Conservation (phyloP, 345 rosid species). For the Limnanthes douglasii region DNA sequence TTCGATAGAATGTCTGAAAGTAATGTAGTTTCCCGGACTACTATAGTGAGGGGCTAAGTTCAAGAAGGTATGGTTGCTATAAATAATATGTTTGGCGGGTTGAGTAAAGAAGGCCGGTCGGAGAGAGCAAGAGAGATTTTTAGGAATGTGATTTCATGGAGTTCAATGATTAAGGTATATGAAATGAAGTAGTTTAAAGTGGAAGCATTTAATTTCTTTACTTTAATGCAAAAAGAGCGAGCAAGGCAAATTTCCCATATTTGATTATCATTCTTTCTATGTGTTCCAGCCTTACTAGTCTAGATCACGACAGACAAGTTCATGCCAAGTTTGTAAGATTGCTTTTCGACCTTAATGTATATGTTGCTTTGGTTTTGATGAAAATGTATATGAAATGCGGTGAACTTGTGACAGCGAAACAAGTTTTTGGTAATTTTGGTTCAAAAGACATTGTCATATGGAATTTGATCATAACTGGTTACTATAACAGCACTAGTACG, state of each 20-base stretch:
- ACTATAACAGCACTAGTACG: too few species aligned
- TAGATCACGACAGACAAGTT: conserved; percentile 44
- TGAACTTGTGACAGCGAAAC: too few species aligned
- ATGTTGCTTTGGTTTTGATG: conserved; percentile 43
- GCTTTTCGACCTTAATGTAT: conserved; percentile 29
- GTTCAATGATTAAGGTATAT: conserved; percentile 53
- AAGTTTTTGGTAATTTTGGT: too few species aligned
- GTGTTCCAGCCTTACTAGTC: too few species aligned
- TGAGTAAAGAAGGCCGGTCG: conserved; percentile 42
- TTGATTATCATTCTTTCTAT: too few species aligned
- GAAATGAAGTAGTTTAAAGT: conserved; percentile 57
- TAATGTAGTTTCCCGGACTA: conserved; percentile 65
- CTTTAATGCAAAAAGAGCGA: conserved; percentile 45
- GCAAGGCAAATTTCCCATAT: too few species aligned
- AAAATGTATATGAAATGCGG: conserved; percentile 42
- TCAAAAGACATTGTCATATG: too few species aligned
- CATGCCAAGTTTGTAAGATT: conserved; percentile 35
- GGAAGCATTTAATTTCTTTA: conserved; percentile 48
- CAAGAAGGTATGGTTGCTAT: conserved; percentile 52
- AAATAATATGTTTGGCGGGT: conserved; percentile 67
- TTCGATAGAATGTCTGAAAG: conserved; percentile 57
- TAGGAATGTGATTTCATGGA: conserved; percentile 67
- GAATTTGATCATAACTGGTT: too few species aligned
- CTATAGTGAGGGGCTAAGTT: conserved; percentile 56
- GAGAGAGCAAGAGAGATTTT: conserved; percentile 55